Conservation (phyloP, 257 asterid species). For the Voacanga thouarsii region DNA sequence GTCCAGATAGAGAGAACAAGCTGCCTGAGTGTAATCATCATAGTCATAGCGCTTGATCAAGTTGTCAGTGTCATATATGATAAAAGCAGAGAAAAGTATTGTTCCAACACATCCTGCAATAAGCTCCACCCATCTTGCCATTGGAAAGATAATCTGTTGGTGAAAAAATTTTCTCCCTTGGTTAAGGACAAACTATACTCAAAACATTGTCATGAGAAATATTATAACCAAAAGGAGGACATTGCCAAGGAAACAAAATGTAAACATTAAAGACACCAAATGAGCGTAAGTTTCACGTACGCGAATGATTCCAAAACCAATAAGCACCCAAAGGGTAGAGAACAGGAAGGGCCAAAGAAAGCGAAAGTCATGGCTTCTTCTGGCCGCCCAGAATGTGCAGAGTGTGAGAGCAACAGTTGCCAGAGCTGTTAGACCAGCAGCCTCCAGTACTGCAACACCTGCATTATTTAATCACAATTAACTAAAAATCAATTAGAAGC, state of each 20-base stretch:
- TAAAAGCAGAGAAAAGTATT: conserved; percentile 50
- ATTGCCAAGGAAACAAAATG: too few relatives aligned
- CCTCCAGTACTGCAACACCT: conserved; percentile 51
- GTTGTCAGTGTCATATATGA: conserved; percentile 54
- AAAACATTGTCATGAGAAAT: too few relatives aligned
- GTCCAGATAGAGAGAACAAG: conserved; percentile 53
- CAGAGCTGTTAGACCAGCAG: conserved; percentile 55
- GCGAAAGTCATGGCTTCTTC: conserved; percentile 54
- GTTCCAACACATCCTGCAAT: conserved; percentile 50
- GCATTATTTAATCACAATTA: neutral
- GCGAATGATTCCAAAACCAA: conserved; percentile 47
- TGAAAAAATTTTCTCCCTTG: too few relatives aligned
- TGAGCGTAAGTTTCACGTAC: conserved; percentile 27
- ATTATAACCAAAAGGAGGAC: too few relatives aligned
- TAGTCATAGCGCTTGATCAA: conserved; percentile 53
- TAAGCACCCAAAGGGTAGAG: conserved; percentile 44
- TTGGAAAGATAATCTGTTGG: conserved; percentile 25
- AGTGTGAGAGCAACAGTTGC: conserved; percentile 47
- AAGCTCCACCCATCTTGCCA: conserved; percentile 39
- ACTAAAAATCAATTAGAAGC: too few relatives aligned
- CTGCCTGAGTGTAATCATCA: conserved; percentile 55
- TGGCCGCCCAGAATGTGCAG: conserved; percentile 68
- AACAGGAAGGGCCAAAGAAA: conserved; percentile 67
- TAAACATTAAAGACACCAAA: neutral
- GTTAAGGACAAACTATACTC: too few relatives aligned